Evolutionary conservation across 306 rosid genomes (phyloP), one percentile per base, ranked within the genome.

Genomic region (Ceratonia siliqua): DNA sequence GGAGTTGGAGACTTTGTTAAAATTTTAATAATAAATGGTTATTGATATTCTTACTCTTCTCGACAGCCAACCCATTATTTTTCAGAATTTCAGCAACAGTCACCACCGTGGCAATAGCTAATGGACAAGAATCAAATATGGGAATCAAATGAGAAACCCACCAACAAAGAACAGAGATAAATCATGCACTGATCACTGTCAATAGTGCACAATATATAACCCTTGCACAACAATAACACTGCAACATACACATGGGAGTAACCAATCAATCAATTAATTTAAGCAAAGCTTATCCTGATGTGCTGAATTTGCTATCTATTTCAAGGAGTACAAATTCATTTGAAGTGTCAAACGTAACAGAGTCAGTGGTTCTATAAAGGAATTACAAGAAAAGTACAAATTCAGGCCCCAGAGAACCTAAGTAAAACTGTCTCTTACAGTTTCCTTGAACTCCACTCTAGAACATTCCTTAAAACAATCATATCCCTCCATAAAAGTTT

Each of bases 101-200:
- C 41, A 87, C 91, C 17, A 87, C 91, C 0, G 89, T 87, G 48
- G 89, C 89, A 82, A 87, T 85, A 49, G 91, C 91, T 85, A 85
- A 85, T 65, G 74, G 62, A 62, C 27, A 53, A 50, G 11, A 43
- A 32, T 53, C 38, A 24, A 9, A 62, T 17, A 24, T 41, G 3
- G 12, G 0, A n/a, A 46, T 67, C 0, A 49, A 21, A 15, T 9
- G 57, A 6, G 53, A 45, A 15, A 27, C 56, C 22, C 55, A 12
- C 13, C 15, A 67, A n/a, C 10, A 46, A 45, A 67, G 32, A 38
- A 22, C 2, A 12, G 49, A 20, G 27, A 36, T 21, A 36, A 8
- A 10, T 62, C 32, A 36, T 4, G 10, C 25, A n/a, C n/a, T n/a
- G n/a, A n/a, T n/a, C 46, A 49, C 6, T 17, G 25, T n/a, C 7